phyloP scores from a whole-genome alignment of 2,329 filamentous ascomycete genomes.

The Xylariales sp. region DNA sequence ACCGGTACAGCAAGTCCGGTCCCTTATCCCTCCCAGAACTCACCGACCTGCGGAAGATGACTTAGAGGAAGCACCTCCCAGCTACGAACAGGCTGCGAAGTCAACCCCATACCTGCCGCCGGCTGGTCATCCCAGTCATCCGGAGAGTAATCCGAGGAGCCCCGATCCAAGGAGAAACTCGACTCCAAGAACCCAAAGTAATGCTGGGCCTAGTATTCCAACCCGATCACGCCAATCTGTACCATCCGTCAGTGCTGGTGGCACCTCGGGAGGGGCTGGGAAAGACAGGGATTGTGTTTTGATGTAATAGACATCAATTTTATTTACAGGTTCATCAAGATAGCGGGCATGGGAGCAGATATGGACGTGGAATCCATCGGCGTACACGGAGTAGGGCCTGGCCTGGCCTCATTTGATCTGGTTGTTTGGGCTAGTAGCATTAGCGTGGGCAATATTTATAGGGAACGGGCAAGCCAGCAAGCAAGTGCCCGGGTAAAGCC shows the following conservation, averaged over 20 bases:
- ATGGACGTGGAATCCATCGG: slow-evolving; percentile 23
- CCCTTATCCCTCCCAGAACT: slow-evolving; percentile 58
- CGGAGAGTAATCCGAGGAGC: slow-evolving; percentile 53
- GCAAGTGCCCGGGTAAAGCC: background rate
- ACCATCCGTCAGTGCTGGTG: slow-evolving; percentile 36
- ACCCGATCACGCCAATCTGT: slow-evolving; percentile 54
- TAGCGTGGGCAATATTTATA: slow-evolving; percentile 13
- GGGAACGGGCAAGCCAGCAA: background rate
- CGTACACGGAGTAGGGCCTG: slow-evolving; percentile 12
- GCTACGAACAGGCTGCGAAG: slow-evolving; percentile 68
- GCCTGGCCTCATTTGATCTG: background rate
- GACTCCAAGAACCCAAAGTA: slow-evolving; percentile 30
- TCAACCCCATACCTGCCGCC: slow-evolving; percentile 64
- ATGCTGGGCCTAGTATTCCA: slow-evolving; percentile 42
- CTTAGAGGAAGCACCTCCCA: slow-evolving; percentile 65
- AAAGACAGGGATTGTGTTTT: slow-evolving; percentile 48
- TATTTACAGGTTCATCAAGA: slow-evolving; percentile 12
- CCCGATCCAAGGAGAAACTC: slow-evolving; percentile 40
- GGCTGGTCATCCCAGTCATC: slow-evolving; percentile 62
- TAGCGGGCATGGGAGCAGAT: slow-evolving; percentile 19
- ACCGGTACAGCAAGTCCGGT: slow-evolving; percentile 57
- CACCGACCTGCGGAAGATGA: slow-evolving; percentile 54
- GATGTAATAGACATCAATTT: slow-evolving; percentile 42
- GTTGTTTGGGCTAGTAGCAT: slow-evolving; percentile 9
- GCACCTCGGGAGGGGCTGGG: slow-evolving; percentile 28